These are phyloP conservation scores for Brassica nigra DNA, from an alignment of 345 rosid genomes.

Conservation along the genomic window DNA sequence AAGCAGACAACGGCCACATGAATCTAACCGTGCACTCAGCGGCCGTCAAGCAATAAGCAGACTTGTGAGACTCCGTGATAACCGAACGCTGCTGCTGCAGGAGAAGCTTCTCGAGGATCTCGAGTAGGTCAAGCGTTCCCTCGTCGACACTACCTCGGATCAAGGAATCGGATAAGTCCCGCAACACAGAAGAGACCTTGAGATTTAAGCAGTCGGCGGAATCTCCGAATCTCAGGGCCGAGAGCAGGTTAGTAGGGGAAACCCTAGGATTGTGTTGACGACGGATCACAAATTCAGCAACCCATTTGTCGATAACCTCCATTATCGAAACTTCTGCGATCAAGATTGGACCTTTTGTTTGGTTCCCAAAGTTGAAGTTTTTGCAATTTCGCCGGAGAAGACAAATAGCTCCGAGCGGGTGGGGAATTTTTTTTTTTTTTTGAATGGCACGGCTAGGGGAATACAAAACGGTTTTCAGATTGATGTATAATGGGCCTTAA, in stretches of 20 bases:
- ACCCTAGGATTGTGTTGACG: slow-evolving; percentile 26
- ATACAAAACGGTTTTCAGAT: neutral
- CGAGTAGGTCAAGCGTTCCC: slow-evolving; percentile 51
- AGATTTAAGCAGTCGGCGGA: slow-evolving; percentile 5
- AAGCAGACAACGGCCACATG: slow-evolving; percentile 43
- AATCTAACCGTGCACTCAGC: slow-evolving; percentile 57
- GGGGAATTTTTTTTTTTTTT: too few species aligned
- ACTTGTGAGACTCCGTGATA: slow-evolving; percentile 48
- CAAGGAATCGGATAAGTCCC: slow-evolving; percentile 22
- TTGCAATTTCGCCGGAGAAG: slow-evolving; percentile 20
- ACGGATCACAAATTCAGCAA: slow-evolving; percentile 24
- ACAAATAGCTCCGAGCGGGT: slow-evolving; percentile 12
- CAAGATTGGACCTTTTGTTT: neutral
- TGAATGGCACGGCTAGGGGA: neutral
- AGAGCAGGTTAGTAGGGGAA: slow-evolving; percentile 3
- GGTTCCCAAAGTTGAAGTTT: neutral
- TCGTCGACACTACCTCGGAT: slow-evolving; percentile 33
- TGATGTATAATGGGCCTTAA: slow-evolving; percentile 9
- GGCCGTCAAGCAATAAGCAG: slow-evolving; percentile 59
- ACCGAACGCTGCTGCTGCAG: slow-evolving; percentile 25
- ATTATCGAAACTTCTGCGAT: neutral
- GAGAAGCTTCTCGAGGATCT: slow-evolving; percentile 45
- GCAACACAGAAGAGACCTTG: slow-evolving; percentile 27
- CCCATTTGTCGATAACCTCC: slow-evolving; percentile 14
- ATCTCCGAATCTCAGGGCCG: slow-evolving; percentile 22